Conservation (phyloP, 306 rosid species). For the Fragaria vesca region DNA sequence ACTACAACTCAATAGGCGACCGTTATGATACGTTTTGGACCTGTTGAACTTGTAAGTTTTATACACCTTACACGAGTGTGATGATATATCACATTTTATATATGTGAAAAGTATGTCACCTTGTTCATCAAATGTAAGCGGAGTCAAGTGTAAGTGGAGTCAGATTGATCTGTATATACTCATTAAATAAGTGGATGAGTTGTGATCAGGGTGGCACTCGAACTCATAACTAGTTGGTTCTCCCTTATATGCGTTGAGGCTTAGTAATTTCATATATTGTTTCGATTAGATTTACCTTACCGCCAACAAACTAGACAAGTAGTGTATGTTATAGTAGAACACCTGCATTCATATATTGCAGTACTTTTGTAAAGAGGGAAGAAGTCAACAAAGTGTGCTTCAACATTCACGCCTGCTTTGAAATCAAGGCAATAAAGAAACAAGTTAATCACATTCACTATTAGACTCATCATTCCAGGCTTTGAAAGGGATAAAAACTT, state of each 20-base stretch:
- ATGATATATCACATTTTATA: too few species aligned
- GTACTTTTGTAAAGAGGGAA: neutral
- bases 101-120: neutral
- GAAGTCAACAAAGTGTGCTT: neutral
- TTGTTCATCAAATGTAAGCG: too few species aligned
- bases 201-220: too few species aligned
- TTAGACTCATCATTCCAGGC: neutral
- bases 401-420: neutral
- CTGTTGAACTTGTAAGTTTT: fast-evolving
- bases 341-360: neutral
- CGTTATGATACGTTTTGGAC: neutral
- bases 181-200: too few species aligned
- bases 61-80: neutral
- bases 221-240: too few species aligned
- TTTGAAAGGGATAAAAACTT: neutral
- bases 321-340: neutral
- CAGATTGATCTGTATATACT: neutral
- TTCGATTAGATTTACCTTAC: neutral
- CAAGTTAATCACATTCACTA: neutral
- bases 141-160: neutral
- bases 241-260: too few species aligned
- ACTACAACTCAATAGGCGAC: too few species aligned
- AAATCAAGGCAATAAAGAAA: neutral
- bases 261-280: neutral
- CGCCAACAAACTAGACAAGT: neutral